Evolutionary conservation across 192 early-diverging fungal species (phyloP), one percentile per base, ranked within the genome.

Genomic region (Backusella luteola): DNA sequence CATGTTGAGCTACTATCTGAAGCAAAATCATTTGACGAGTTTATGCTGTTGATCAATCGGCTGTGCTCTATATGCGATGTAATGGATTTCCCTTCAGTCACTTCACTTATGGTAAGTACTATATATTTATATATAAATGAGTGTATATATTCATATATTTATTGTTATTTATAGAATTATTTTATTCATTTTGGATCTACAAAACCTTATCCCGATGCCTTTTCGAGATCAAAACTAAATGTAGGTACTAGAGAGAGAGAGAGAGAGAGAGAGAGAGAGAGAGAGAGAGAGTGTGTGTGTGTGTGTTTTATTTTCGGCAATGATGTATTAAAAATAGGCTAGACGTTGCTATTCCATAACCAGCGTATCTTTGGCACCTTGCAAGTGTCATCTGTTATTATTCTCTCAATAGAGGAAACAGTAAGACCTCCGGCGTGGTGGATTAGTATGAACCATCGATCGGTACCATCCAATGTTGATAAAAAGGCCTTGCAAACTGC

Each of bases 151-250:
- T 66, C 12, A 26, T 36, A 0, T 46, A 46, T 46, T 17, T 17
- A 6, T 49, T 7, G 14, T 23, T 26, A 4, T 63, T 11, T 71
- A 14, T 81, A 90, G 89, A 90, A 86, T 71, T 90, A 84, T 34
- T 87, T 88, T 49, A 69, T 73, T 53, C 76, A 82, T 12, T 85
- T 87, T 73, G 87, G 77, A 23, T 75, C 70, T 8, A 66, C 83
- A 19, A 76, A 81, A 73, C 86, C 89, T 0, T 70, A 84, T 34
- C 84, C 89, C 14, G 86, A 85, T 38, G 89, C 87, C 11, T 87
- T 87, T 53, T 83, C 87, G 9, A 77, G 89, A 69, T 90, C 89
- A 14, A 83, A 80, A 38, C 66, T 84, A 21, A 80, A 75, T 80
- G 82, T 79, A 78, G 46, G 79, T 73, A 8, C 9, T 74, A 12